Percentiles rank a stretch among this genome's conserved stretches.
phyloP scores from a whole-genome alignment of 164 flowering plant species.

The Platanus orientalis region DNA sequence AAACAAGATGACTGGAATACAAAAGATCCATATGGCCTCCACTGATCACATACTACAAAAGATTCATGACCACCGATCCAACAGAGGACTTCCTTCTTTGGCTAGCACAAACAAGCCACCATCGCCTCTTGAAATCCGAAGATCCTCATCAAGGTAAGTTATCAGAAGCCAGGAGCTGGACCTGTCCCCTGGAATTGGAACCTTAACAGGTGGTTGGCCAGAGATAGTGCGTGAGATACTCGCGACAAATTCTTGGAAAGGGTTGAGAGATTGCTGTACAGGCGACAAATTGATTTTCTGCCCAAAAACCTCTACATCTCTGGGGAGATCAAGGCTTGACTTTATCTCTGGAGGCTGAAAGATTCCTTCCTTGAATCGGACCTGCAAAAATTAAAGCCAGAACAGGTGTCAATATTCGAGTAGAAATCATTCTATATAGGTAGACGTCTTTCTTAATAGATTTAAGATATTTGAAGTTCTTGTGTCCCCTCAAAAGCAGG shows the following conservation, averaged over 20 bases:
- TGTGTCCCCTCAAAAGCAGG: too few relatives aligned
- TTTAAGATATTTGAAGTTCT: too few relatives aligned
- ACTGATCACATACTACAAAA: not conserved
- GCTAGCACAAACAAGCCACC: constrained; percentile 95
- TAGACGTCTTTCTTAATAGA: too few relatives aligned
- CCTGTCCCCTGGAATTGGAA: constrained; percentile 78
- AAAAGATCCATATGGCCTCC: not conserved
- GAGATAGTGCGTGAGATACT: constrained; percentile 60
- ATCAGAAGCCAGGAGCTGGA: constrained; percentile 72
- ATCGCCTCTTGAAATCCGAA: constrained; percentile 91
- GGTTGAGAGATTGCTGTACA: constrained; percentile 59
- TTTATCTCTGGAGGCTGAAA: constrained; percentile 82
- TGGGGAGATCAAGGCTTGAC: constrained; percentile 64
- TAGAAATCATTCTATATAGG: not conserved
- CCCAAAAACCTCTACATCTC: constrained; percentile 66
- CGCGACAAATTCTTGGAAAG: constrained; percentile 58
- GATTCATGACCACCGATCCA: constrained; percentile 34
- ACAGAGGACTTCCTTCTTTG: constrained; percentile 81
- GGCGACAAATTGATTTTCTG: constrained; percentile 60
- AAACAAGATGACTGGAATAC: too few relatives aligned
- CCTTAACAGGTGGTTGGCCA: constrained; percentile 74
- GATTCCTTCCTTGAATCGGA: constrained; percentile 80
- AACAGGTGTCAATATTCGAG: not conserved
- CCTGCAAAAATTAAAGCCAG: constrained; percentile 36
- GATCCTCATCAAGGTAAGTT: constrained; percentile 80